Evolutionary conservation across 345 rosid genomes (phyloP).

Genomic region (Populus davidiana): DNA sequence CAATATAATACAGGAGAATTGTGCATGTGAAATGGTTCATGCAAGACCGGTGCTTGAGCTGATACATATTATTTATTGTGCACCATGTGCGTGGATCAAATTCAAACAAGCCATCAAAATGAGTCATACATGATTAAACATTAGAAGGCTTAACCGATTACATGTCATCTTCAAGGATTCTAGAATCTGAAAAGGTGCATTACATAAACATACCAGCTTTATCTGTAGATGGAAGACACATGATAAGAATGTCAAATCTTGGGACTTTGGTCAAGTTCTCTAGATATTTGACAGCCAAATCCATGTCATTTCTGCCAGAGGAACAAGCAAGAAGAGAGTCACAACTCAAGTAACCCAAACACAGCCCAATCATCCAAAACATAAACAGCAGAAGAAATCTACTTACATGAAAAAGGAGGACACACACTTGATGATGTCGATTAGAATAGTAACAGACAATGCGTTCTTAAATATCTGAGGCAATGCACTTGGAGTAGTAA

Average conservation of each 20-base stretch:
- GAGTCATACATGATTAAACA: not conserved
- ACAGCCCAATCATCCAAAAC: not conserved
- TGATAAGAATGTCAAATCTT: conserved; percentile 71
- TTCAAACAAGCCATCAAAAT: not conserved
- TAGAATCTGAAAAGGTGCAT: not conserved
- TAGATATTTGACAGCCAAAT: conserved; percentile 66
- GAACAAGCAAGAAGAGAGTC: conserved; percentile 5
- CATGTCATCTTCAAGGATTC: not conserved
- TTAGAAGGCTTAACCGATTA: not conserved
- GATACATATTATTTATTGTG: not conserved
- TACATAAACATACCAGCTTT: conserved; percentile 55
- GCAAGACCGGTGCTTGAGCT: not conserved
- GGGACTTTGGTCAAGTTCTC: conserved; percentile 76
- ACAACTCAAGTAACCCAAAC: not conserved
- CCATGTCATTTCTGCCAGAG: conserved; percentile 60
- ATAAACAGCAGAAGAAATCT: conserved; percentile 2
- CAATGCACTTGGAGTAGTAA: conserved; percentile 62
- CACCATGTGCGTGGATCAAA: not conserved
- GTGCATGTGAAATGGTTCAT: not conserved
- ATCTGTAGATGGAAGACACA: conserved; percentile 73
- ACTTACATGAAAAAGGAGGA: conserved; percentile 69
- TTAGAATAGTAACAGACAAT: conserved; percentile 59
- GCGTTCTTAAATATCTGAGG: conserved; percentile 78
- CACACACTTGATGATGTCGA: conserved; percentile 68
- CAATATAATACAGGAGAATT: not conserved